phyloP scores from a whole-genome alignment of 495 filamentous ascomycete species.

The Xylaria scruposa region DNA sequence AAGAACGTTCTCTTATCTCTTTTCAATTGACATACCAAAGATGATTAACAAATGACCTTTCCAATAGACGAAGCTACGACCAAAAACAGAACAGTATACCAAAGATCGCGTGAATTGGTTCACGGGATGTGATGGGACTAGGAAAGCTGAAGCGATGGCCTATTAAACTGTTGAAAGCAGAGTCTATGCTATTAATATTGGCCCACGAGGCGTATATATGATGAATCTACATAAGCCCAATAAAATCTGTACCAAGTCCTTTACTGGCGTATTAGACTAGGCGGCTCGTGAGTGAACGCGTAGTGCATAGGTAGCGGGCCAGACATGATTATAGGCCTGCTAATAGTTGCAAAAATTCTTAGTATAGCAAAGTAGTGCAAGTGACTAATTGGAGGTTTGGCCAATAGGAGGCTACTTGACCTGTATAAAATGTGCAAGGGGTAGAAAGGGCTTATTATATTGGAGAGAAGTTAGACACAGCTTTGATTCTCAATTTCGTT shows the following conservation, averaged over 20 bases:
- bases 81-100: slow-evolving; percentile 51
- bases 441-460: too few relatives aligned
- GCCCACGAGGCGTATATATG: background rate
- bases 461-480: too few relatives aligned
- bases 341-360: background rate
- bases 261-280: background rate
- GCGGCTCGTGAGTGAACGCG: background rate
- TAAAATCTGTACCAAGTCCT: background rate
- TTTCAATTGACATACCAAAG: background rate
- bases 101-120: slow-evolving; percentile 56
- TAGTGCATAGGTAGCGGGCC: background rate
- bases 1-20: background rate
- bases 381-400: too few relatives aligned
- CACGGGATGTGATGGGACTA: slow-evolving; percentile 41
- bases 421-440: too few relatives aligned
- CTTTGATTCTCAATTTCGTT: too few relatives aligned
- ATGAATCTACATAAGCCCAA: background rate
- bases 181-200: background rate
- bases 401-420: too few relatives aligned
- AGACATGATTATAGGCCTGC: background rate
- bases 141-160: slow-evolving; percentile 27
- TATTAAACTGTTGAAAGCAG: background rate
- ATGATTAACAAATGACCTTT: background rate
- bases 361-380: too few relatives aligned
- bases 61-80: slow-evolving; percentile 52